Percentiles rank a stretch among this genome's conserved stretches.
These are phyloP conservation scores for Lumnitzera racemosa DNA, from an alignment of 345 rosid species.

Conservation along the genomic window DNA sequence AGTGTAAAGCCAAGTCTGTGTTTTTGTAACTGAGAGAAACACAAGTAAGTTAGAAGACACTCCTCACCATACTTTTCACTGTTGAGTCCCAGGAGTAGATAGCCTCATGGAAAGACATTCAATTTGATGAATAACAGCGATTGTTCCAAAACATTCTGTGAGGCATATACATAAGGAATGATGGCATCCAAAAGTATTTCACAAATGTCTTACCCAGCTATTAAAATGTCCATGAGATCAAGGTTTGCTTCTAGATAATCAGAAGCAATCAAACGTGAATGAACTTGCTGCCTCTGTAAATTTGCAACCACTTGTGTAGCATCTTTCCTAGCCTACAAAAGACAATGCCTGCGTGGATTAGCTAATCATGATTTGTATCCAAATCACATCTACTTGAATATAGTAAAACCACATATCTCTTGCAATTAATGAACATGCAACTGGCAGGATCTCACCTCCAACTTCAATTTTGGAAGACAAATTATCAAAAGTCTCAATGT, in stretches of 20 bases:
- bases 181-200: neutral
- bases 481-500: conserved; percentile 37
- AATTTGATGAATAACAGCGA: neutral
- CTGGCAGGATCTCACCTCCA: conserved; percentile 29
- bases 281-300: conserved; percentile 43
- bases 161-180: neutral
- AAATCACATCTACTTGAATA: too few species aligned
- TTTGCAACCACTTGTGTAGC: conserved; percentile 43
- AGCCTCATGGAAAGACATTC: conserved; percentile 1
- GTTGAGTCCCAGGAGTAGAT: too few species aligned
- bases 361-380: too few species aligned
- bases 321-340: conserved; percentile 38
- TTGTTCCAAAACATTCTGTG: neutral
- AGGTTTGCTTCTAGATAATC: conserved; percentile 34
- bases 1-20: conserved; percentile 18
- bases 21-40: conserved; percentile 20
- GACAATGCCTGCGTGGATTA: neutral
- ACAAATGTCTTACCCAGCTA: conserved; percentile 24
- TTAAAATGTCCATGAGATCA: conserved; percentile 33
- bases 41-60: neutral
- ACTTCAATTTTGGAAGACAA: conserved; percentile 42
- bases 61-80: too few species aligned
- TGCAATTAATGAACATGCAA: neutral
- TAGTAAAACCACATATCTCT: too few species aligned
- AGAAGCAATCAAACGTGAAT: conserved; percentile 23